phyloP scores from a whole-genome alignment of 768 basidiomycete genomes.

The Panaeolus papilionaceus region DNA sequence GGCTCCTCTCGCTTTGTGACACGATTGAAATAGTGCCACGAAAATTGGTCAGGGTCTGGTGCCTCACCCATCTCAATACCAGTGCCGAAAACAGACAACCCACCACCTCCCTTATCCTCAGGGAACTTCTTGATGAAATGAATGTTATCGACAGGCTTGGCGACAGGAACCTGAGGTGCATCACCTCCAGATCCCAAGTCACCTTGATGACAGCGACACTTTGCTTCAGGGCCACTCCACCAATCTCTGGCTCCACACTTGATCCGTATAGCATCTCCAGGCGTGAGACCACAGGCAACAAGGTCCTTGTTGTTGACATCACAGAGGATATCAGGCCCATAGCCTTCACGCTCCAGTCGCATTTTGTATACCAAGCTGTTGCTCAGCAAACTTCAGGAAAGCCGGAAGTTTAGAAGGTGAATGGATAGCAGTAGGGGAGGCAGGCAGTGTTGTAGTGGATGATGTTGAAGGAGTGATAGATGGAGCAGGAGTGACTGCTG shows the following conservation, averaged over 20 bases:
- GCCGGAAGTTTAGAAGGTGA: conserved; percentile 19
- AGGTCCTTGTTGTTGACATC: conserved; percentile 15
- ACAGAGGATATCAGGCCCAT: conserved; percentile 20
- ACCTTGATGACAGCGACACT: conserved; percentile 7
- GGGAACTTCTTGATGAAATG: conserved; percentile 19
- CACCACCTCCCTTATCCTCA: conserved; percentile 10
- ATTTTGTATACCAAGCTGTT: conserved; percentile 19
- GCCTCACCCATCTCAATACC: conserved; percentile 12
- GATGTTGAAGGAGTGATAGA: background rate
- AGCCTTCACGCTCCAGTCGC: conserved; percentile 20
- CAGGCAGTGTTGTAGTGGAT: background rate
- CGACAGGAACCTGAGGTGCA: background rate
- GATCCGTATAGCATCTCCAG: conserved; percentile 18
- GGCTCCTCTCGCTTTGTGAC: conserved; percentile 4
- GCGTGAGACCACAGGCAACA: conserved; percentile 15
- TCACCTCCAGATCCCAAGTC: too few species aligned
- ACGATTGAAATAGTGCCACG: conserved; percentile 22
- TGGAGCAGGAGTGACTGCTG: background rate
- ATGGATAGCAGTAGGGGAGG: conserved; percentile 16
- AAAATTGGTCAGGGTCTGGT: conserved; percentile 6
- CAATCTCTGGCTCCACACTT: conserved; percentile 18
- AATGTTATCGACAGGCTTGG: conserved; percentile 2
- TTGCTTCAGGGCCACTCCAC: conserved; percentile 24
- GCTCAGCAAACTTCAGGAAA: conserved; percentile 21
- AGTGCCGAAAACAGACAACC: conserved; percentile 18